Base-by-base conservation (phyloP, 768 basidiomycete species). In the Boletus pseudopeckii region DNA sequence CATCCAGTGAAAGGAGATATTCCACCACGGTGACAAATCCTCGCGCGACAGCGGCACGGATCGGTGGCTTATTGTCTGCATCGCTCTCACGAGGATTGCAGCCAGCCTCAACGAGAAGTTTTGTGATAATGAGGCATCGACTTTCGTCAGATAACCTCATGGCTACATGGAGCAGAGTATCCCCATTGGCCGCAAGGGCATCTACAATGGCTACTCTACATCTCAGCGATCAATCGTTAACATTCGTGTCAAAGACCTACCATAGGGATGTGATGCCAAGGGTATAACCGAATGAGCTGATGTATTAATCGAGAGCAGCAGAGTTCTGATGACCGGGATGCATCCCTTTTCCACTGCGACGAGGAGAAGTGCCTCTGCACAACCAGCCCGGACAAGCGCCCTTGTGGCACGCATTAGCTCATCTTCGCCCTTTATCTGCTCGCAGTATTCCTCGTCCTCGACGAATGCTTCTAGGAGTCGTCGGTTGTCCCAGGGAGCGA, bases 341-440 rank as follows among this genome's bases (percentile, higher is more conserved):
- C 48, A 61, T 37, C 51, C 51, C 2, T 32, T 61, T 15, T 34
- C 48, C 18, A 53, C 42, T 0, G 60, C 59, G 11, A 47, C 3
- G 5, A 53, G 58, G 8, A 59, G 40, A 20, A 60, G 47, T 0
- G 24, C 10, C 34, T 48, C 46, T 8, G 39, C 49, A 7, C 18
- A 51, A 7, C 59, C 58, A 14, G 34, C 50, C 13, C 18, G 10
- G 4, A 48, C 32, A 4, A 58, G 55, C 1, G 5, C 32, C 39
- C 3, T 43, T 2, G 18, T 28, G 3, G 11, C 32, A 8, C 37
- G n/a, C 3, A 32, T 26, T 17, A 45, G 7, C 2, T 45, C 46
- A 2, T 34, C 33, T n/a, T 17, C 28, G 4, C 6, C 4, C 7
- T n/a, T 11, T 14, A 46, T 18, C 5, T 48, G 36, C 7, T 40